These are phyloP conservation scores for Rhodotorula sp. DNA, from an alignment of 1,284 basidiomycete genomes.

Conservation along the genomic window DNA sequence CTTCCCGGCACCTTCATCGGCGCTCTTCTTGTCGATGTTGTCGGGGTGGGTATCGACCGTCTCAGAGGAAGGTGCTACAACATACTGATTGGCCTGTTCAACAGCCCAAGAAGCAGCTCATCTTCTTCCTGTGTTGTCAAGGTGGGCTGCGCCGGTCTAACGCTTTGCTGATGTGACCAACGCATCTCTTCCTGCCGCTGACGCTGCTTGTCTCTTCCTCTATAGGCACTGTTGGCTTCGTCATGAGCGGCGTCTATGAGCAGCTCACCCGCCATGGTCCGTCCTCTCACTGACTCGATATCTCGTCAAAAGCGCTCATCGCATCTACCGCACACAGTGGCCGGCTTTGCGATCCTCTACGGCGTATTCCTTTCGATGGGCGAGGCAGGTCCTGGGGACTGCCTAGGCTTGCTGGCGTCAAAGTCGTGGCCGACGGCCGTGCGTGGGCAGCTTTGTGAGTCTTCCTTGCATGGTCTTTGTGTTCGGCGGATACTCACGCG, in stretches of 20 bases:
- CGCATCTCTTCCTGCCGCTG: background rate
- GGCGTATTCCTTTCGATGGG: constrained; percentile 71
- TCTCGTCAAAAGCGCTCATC: background rate
- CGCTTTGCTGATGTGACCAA: no score
- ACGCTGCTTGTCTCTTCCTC: no score
- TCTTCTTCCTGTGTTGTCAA: constrained; percentile 43
- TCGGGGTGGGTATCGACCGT: constrained; percentile 18
- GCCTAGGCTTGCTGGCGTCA: constrained; percentile 63
- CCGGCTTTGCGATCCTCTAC: constrained; percentile 66
- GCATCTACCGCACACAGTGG: constrained; percentile 45
- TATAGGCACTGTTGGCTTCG: constrained; percentile 7
- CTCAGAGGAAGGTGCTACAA: background rate
- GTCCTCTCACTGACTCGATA: background rate
- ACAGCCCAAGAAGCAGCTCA: constrained; percentile 39
- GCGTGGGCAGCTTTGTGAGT: constrained; percentile 64
- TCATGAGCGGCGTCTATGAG: constrained; percentile 43
- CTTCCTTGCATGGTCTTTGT: constrained; percentile 52
- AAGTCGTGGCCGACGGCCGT: constrained; percentile 79
- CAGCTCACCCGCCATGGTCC: constrained; percentile 31
- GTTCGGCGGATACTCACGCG: no score
- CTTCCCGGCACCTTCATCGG: constrained; percentile 68
- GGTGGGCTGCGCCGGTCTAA: constrained; percentile 43
- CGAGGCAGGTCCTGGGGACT: constrained; percentile 32
- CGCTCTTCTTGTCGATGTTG: constrained; percentile 65
- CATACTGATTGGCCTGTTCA: background rate